Base-by-base conservation (phyloP, 1,284 basidiomycete genomes). In the Phylloporus gajari region DNA sequence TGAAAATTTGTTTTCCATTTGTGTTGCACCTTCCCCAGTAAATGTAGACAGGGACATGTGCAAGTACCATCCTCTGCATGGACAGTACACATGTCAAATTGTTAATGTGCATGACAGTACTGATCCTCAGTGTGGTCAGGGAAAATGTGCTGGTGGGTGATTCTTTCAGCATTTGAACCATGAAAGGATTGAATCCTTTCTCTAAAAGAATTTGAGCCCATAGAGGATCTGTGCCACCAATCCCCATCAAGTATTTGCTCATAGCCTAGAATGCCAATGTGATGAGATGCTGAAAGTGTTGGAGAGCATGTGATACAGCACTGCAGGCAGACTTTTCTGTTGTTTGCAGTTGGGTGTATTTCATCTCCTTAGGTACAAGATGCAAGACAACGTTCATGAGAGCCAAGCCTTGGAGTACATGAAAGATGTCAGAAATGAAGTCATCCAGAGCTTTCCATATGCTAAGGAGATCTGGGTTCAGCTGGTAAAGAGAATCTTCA, bases 81-180 rank as follows among this genome's bases (percentile, higher is more conserved):
- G 7, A 5, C 5, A 68, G 17, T 32, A 48, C 35, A 53, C n/a
- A 62, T 12, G 38, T 23, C 23, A 2, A 3, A 30, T 62, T 23
- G 1, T 3, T 12, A 4, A 19, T 32, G 40, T 65, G 15, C 25
- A 71, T 27, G 9, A 48, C 2, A 3, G 68, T 62, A 25, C 70
- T 32, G 5, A 69, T 68, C 32, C 64, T 56, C 9, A 25, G 48
- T 19, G 12, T 40, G 6, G 30, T 38, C 1, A 40, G 30, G 9
- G 56, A 68, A 30, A 72, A 72, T 6, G 27, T 70, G 8, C 69
- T 59, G n/a, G 21, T 67, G n/a, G 60, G 72, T 9, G 67, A 71
- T 5, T 73, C 60, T 30, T 46, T 69, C 9, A 73, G 60, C 70
- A 73, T 71, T 51, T 73, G 44, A 21, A 73, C 64, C 69, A 71